These are phyloP conservation scores for Penicillium oxalicum DNA, from an alignment of 2,329 filamentous ascomycete genomes.

Conservation along the genomic window DNA sequence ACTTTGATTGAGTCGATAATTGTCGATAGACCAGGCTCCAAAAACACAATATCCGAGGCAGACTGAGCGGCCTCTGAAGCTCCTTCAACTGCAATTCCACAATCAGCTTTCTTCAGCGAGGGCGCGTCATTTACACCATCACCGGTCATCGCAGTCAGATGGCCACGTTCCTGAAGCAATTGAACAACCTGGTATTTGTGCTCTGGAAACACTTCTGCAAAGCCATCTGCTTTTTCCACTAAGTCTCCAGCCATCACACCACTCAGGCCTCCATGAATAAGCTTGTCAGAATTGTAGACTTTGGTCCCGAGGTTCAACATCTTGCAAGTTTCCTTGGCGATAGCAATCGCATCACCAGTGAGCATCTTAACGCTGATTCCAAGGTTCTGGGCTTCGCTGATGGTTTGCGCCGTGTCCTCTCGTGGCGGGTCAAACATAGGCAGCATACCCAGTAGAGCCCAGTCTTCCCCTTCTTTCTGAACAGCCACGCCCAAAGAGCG, in stretches of 20 bases:
- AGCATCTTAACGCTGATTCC: constrained; percentile 77
- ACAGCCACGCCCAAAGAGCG: constrained; percentile 71
- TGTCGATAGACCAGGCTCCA: constrained; percentile 64
- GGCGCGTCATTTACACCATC: constrained; percentile 71
- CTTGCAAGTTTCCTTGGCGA: constrained; percentile 76
- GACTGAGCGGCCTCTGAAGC: constrained; percentile 67
- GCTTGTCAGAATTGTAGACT: constrained; percentile 72
- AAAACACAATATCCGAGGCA: constrained; percentile 68
- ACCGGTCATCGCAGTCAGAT: constrained; percentile 69
- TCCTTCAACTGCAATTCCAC: constrained; percentile 68
- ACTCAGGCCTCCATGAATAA: constrained; percentile 68
- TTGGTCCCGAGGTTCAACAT: constrained; percentile 73
- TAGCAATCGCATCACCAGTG: constrained; percentile 72
- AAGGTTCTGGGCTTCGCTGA: constrained; percentile 67
- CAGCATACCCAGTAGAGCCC: constrained; percentile 68
- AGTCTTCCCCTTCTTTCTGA: constrained; percentile 67
- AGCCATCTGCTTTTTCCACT: constrained; percentile 67
- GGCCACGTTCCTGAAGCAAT: constrained; percentile 67
- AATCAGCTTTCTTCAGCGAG: constrained; percentile 67
- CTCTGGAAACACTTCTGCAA: constrained; percentile 68
- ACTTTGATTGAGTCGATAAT: constrained; percentile 70
- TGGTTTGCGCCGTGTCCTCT: constrained; percentile 72
- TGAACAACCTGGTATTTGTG: constrained; percentile 72
- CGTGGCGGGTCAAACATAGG: constrained; percentile 77
- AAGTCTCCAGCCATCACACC: constrained; percentile 70